A percentile compares a stretch with the other conserved stretches of the same genome.
These are phyloP conservation scores for Exophiala oligosperma DNA, from an alignment of 2,329 filamentous ascomycete species.

Conservation along the genomic window DNA sequence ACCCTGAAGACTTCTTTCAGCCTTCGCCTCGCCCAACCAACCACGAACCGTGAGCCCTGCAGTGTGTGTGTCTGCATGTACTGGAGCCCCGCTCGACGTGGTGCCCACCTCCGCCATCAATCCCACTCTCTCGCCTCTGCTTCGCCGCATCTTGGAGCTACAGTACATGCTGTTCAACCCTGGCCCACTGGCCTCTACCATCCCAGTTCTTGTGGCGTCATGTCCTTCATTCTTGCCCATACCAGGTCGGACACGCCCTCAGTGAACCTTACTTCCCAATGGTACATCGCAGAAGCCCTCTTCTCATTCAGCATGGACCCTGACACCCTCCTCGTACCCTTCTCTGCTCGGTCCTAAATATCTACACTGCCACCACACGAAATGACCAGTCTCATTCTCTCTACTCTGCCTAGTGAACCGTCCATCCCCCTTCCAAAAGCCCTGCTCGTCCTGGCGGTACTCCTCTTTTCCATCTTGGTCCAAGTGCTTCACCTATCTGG, in stretches of 20 bases:
- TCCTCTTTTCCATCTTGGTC: conserved; percentile 1
- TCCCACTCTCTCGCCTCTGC: conserved; percentile 9
- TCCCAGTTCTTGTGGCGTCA: conserved; percentile 16
- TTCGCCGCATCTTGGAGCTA: neutral
- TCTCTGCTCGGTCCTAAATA: neutral
- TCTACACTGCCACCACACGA: neutral
- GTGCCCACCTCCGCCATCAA: neutral
- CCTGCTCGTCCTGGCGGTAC: neutral
- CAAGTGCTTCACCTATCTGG: neutral
- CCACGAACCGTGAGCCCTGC: neutral
- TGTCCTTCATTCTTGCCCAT: neutral
- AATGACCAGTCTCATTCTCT: conserved; percentile 7
- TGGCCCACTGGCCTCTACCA: conserved; percentile 7
- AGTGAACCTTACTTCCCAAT: no score
- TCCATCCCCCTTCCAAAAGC: neutral
- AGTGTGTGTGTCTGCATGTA: neutral
- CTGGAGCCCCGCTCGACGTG: conserved; percentile 2
- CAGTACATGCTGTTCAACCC: conserved; percentile 3
- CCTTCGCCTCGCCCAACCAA: neutral
- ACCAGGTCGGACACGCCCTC: neutral
- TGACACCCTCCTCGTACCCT: no score
- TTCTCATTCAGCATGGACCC: no score
- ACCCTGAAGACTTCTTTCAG: neutral
- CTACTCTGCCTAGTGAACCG: neutral
- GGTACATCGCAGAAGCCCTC: no score